These are phyloP conservation scores for Aspergillus viridinutans DNA, from an alignment of 2,329 filamentous ascomycete species.

Conservation along the genomic window DNA sequence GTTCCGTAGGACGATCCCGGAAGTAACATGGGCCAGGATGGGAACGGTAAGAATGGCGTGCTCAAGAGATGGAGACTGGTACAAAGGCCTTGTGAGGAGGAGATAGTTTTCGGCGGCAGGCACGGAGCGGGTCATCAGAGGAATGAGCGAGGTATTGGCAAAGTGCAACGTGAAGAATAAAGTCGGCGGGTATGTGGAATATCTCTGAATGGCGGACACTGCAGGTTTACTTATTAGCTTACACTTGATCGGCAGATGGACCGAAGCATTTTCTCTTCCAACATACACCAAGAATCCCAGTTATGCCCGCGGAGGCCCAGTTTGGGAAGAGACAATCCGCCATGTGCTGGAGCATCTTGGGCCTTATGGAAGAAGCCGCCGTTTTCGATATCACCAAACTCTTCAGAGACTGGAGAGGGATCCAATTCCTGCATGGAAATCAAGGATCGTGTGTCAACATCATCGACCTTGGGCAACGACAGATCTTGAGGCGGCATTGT, in stretches of 20 bases:
- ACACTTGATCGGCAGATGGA: too few relatives aligned
- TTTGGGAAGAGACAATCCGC: slow-evolving; percentile 19
- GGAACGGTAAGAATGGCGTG: slow-evolving; percentile 74
- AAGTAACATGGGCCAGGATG: slow-evolving; percentile 68
- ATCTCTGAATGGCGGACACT: slow-evolving; percentile 77
- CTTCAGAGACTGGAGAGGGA: slow-evolving; percentile 70
- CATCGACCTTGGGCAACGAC: slow-evolving; percentile 19
- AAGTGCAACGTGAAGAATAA: slow-evolving; percentile 74
- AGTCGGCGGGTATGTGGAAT: slow-evolving; percentile 80
- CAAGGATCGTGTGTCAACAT: slow-evolving; percentile 45
- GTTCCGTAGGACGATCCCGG: slow-evolving; percentile 72
- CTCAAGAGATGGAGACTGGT: slow-evolving; percentile 78
- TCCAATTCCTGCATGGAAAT: slow-evolving; percentile 73
- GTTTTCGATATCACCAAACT: slow-evolving; percentile 44
- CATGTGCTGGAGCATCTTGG: slow-evolving; percentile 7
- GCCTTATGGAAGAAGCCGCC: slow-evolving; percentile 43
- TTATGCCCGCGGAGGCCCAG: slow-evolving; percentile 64
- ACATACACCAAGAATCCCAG: slow-evolving; percentile 70
- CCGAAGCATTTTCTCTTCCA: not conserved
- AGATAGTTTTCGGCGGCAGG: slow-evolving; percentile 77
- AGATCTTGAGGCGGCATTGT: slow-evolving; percentile 14
- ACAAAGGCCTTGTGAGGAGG: slow-evolving; percentile 84
- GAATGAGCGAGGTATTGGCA: slow-evolving; percentile 76
- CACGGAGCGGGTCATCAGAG: slow-evolving; percentile 68
- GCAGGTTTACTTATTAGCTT: not conserved